Percentiles rank a stretch among this genome's conserved stretches.
These are phyloP conservation scores for Aureobasidium leucospermi DNA, from an alignment of 2,329 filamentous ascomycete species.

Conservation along the genomic window DNA sequence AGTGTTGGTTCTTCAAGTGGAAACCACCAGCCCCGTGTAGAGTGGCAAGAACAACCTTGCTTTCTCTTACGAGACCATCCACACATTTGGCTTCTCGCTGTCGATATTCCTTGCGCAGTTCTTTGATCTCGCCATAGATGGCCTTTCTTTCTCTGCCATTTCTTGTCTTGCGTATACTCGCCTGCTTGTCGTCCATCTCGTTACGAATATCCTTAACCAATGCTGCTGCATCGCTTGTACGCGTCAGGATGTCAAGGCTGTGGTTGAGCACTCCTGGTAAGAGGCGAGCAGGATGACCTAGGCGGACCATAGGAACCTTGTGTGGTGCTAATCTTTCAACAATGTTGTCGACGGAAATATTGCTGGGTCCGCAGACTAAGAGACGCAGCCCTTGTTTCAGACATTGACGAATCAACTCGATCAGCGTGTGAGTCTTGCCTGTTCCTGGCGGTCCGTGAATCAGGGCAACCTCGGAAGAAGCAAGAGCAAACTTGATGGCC, in stretches of 20 bases:
- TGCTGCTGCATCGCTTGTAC: slow-evolving; percentile 78
- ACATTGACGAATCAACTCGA: slow-evolving; percentile 91
- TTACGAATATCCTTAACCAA: slow-evolving; percentile 85
- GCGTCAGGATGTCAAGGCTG: slow-evolving; percentile 83
- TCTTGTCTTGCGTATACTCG: slow-evolving; percentile 78
- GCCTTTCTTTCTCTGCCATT: slow-evolving; percentile 69
- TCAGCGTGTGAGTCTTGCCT: slow-evolving; percentile 92
- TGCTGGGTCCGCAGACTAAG: slow-evolving; percentile 92
- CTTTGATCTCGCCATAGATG: slow-evolving; percentile 79
- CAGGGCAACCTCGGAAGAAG: slow-evolving; percentile 71
- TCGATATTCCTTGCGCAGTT: slow-evolving; percentile 80
- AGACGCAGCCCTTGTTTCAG: slow-evolving; percentile 65
- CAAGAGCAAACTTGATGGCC: slow-evolving; percentile 71
- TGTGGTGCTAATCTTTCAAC: slow-evolving; percentile 82
- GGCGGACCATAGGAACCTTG: slow-evolving; percentile 76
- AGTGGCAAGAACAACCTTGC: slow-evolving; percentile 85
- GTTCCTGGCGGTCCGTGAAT: slow-evolving; percentile 96
- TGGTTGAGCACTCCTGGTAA: slow-evolving; percentile 82
- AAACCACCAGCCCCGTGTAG: slow-evolving; percentile 85
- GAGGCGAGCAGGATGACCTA: slow-evolving; percentile 87
- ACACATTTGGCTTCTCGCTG: slow-evolving; percentile 79
- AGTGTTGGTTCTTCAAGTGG: slow-evolving; percentile 70
- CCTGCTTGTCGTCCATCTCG: slow-evolving; percentile 90
- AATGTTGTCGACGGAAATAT: slow-evolving; percentile 97
- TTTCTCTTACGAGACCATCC: slow-evolving; percentile 62